Evolutionary conservation across 2,329 filamentous ascomycete species (phyloP).

Genomic region (Xylariaceae sp.): DNA sequence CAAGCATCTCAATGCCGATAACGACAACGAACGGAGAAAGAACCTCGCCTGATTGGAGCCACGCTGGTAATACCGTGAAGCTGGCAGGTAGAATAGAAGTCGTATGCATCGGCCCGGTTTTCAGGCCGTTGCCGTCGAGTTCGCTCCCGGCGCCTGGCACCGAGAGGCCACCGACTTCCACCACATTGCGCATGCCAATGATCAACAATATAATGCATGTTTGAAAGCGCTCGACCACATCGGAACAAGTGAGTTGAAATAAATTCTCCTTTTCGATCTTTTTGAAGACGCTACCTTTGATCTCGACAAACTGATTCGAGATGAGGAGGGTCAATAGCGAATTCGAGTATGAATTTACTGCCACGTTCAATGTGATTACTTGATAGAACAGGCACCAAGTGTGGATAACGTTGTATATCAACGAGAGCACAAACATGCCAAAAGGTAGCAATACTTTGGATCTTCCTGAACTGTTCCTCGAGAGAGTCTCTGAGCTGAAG

Average conservation of each 20-base stretch:
- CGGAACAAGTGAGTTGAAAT: conserved; percentile 93
- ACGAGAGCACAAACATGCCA: conserved; percentile 82
- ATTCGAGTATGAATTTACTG: conserved; percentile 98
- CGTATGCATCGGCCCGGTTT: conserved; percentile 57
- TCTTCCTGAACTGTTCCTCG: conserved; percentile 79
- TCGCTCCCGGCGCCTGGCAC: conserved; percentile 53
- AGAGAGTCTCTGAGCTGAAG: conserved; percentile 88
- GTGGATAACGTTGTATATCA: conserved; percentile 85
- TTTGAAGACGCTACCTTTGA: conserved; percentile 98
- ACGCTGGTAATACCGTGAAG: conserved; percentile 83
- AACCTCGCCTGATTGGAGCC: conserved; percentile 74
- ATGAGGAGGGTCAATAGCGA: conserved; percentile 86
- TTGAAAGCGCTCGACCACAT: conserved; percentile 95
- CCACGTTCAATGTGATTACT: conserved; percentile 95
- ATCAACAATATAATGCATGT: conserved; percentile 97
- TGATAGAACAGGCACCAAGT: conserved; percentile 91
- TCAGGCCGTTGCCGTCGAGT: conserved; percentile 44
- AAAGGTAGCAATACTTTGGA: conserved; percentile 87
- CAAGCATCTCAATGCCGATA: conserved; percentile 91
- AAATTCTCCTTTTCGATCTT: conserved; percentile 97
- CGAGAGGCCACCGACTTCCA: conserved; percentile 85
- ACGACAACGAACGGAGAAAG: conserved; percentile 91
- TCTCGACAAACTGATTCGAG: conserved; percentile 98
- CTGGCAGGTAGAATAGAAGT: conserved; percentile 80
- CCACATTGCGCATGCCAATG: conserved; percentile 91